These are phyloP conservation scores for Fusarium coffeatum DNA, from an alignment of 2,329 filamentous ascomycete species.

Conservation along the genomic window DNA sequence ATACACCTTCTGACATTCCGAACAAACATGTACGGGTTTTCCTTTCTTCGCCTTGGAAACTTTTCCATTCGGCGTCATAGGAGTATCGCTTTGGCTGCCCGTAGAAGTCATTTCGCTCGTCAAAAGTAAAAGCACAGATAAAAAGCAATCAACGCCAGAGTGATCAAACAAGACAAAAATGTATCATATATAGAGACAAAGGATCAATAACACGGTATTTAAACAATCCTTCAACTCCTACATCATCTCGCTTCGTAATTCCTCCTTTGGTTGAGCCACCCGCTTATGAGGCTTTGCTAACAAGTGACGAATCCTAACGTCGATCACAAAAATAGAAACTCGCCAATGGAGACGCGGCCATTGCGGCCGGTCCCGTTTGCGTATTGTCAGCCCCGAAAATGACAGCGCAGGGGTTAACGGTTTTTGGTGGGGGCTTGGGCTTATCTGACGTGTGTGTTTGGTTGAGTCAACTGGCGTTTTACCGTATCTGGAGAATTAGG, in stretches of 20 bases:
- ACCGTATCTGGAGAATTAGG: background rate
- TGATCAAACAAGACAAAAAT: background rate
- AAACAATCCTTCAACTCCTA: background rate
- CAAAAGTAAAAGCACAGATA: background rate
- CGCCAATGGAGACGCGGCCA: background rate
- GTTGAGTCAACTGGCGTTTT: background rate
- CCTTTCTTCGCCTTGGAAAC: constrained; percentile 19
- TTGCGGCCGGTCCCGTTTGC: background rate
- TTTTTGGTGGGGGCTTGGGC: constrained; percentile 9
- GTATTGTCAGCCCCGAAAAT: constrained; percentile 3
- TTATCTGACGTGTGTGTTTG: background rate
- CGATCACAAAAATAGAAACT: constrained; percentile 23
- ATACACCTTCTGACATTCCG: constrained; percentile 17
- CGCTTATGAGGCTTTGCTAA: constrained; percentile 15
- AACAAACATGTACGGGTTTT: constrained; percentile 14
- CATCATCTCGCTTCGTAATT: constrained; percentile 7
- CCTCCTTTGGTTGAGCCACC: constrained; percentile 11
- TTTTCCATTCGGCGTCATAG: constrained; percentile 14
- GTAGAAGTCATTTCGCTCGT: background rate
- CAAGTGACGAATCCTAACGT: constrained; percentile 3
- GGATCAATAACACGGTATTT: background rate
- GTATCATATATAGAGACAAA: background rate
- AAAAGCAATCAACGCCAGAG: background rate
- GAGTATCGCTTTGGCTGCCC: constrained; percentile 1
- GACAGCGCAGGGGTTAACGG: background rate